Conservation (phyloP, 2,329 filamentous ascomycete genomes). For the Curvularia verruculosa region DNA sequence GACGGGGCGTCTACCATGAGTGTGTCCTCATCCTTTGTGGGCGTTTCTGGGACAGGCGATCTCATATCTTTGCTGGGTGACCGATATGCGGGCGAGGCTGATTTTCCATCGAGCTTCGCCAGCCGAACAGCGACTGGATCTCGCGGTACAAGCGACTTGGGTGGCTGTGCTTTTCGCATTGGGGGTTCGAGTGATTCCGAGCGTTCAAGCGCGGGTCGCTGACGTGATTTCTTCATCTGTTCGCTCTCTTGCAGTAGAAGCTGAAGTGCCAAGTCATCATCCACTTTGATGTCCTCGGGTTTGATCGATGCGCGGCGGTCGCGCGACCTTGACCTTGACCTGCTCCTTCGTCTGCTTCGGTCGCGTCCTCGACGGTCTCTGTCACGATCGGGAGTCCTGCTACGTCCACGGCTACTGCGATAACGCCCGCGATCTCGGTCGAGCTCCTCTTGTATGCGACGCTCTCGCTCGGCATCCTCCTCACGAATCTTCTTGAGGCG, state of each 20-base stretch:
- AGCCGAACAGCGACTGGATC: constrained; percentile 40
- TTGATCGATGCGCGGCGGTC: constrained; percentile 33
- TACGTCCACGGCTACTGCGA: constrained; percentile 37
- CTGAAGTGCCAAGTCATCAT: constrained; percentile 46
- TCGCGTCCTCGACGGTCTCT: constrained; percentile 34
- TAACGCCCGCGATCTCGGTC: constrained; percentile 54
- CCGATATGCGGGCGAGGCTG: constrained; percentile 30
- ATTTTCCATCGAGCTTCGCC: constrained; percentile 39
- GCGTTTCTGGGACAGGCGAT: constrained; percentile 21
- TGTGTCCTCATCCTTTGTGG: constrained; percentile 32
- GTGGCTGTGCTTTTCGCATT: constrained; percentile 44
- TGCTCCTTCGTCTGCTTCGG: constrained; percentile 30
- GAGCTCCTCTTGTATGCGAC: constrained; percentile 56
- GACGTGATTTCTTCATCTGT: constrained; percentile 46
- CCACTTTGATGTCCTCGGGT: constrained; percentile 47
- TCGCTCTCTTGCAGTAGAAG: constrained; percentile 47
- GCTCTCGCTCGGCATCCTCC: constrained; percentile 43
- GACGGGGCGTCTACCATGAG: constrained; percentile 37
- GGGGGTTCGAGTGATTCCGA: constrained; percentile 50
- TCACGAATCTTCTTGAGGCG: constrained; percentile 50
- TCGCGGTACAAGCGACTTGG: constrained; percentile 45
- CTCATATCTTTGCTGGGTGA: constrained; percentile 34
- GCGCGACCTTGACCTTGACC: constrained; percentile 32
- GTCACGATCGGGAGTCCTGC: constrained; percentile 33
- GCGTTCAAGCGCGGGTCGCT: constrained; percentile 45